Evolutionary conservation across 1,139 yeast genomes (phyloP), one percentile per base, ranked within the genome.

Genomic region (Nakaseomyces bracarensis): DNA sequence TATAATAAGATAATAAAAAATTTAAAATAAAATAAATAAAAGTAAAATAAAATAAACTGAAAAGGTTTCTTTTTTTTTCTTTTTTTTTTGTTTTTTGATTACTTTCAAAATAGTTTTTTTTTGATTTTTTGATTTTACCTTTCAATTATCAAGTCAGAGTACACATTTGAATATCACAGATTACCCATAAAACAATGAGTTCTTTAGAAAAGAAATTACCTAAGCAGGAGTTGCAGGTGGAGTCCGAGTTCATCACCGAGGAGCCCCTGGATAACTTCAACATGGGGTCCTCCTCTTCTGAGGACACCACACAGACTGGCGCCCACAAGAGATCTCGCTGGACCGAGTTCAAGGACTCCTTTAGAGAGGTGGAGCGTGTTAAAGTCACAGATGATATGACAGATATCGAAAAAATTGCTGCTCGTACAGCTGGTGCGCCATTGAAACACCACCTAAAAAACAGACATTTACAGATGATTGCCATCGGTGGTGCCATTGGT

Each of bases 401-500:
- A 2, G 85, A 77, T 39, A 75, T 75, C 27, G 93, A 85, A 64
- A 78, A 72, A 57, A 75, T 82, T 39, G 83, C 84, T 42, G 62
- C 76, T 26, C 66, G 72, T 49, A 76, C 87, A 23, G 82, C 89
- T 18, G 72, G 74, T 55, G 70, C 89, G 19, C 94, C 94, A 13
- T 71, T 84, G 47, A 68, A 77, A 39, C 70, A 85, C 55, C 66
- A 72, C 25, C 69, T 82, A 53, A 80, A 79, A 55, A 68, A 63
- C 82, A 82, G 79, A 57, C 82, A 76, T 50, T 57, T 76, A 47
- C 80, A 77, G 56, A 77, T 79, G 83, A 75, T 79, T 46, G 78
- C 82, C 31, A 69, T 79, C 41, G 83, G 83, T 39, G 81, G 82
- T 35, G 70, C 79, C 44, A 72, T 79, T 28, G 85, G 85, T 43